phyloP scores from a whole-genome alignment of 257 asterid genomes.

The Voacanga thouarsii region DNA sequence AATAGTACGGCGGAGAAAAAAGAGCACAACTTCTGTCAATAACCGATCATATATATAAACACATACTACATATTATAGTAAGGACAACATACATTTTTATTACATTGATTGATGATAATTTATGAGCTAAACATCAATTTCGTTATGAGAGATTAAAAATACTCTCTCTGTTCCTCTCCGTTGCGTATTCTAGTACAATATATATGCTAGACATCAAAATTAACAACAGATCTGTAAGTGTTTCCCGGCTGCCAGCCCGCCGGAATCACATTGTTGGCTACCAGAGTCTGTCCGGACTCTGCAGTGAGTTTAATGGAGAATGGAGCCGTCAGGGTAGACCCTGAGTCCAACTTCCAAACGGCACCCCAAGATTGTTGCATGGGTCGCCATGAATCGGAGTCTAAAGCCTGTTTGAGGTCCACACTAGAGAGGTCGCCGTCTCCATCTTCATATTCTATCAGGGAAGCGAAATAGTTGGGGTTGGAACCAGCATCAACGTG shows the following conservation, averaged over 20 bases:
- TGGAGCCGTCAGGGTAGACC: constrained; percentile 42
- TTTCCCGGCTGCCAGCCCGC: constrained; percentile 58
- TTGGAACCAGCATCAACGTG: constrained; percentile 78
- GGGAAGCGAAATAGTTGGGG: constrained; percentile 54
- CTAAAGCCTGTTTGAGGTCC: constrained; percentile 44
- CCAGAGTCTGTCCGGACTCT: constrained; percentile 47
- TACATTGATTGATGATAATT: neutral
- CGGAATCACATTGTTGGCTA: constrained; percentile 65
- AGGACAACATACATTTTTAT: neutral
- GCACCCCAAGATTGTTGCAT: constrained; percentile 84
- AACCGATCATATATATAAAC: too few species aligned
- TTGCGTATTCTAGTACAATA: neutral
- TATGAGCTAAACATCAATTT: neutral
- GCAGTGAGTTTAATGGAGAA: constrained; percentile 53
- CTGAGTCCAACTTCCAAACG: constrained; percentile 53
- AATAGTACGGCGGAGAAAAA: too few species aligned
- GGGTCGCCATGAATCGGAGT: constrained; percentile 40
- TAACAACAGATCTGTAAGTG: constrained; percentile 61
- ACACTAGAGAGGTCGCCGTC: constrained; percentile 51
- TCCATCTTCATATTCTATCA: constrained; percentile 64
- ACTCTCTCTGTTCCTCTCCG: neutral
- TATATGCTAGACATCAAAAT: constrained; percentile 29
- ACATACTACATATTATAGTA: too few species aligned
- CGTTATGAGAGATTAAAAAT: neutral
- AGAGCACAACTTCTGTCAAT: too few species aligned